Base-by-base conservation (phyloP, 2,329 filamentous ascomycete genomes). In the Ceratocystis cacaofunesta region DNA sequence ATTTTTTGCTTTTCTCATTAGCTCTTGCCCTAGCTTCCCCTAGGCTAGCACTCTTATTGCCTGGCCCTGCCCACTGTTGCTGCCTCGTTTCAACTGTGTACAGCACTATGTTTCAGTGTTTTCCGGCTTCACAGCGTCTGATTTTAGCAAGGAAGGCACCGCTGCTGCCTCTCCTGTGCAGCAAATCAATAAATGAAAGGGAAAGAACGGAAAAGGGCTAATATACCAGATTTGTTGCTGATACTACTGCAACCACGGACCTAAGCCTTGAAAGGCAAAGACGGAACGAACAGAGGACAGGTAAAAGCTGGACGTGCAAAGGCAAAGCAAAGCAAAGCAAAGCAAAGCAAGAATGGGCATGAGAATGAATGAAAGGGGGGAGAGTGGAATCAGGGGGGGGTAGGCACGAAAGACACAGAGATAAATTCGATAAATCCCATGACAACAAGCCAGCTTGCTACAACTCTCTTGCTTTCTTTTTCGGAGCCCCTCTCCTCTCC, bases 281-380 rank as follows among this genome's bases (percentile, higher is more conserved):
- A 48, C 17, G 8, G 3, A 48, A 22, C n/a, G 8, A 48, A 7
- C 17, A 22, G 46, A 19, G 19, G 19, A 22, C 46, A 48, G 8
- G n/a, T 5, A 10, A 15, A 22, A 22, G 7, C n/a, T 1, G 12
- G 36, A 41, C 10, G 48, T 22, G 48, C 48, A 25, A 25, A 52
- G 7, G 48, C 46, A 50, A 48, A 19, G 5, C n/a, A 19, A 10
- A 2, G 32, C 36, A 50, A 50, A n/a, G n/a, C n/a, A n/a, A n/a
- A 6, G 46, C 46, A 50, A 48, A 1, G 15, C n/a, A 19, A 41
- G 36, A 41, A 41, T 41, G 36, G 4, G 10, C 17, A 19, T 25
- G 61, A 41, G 41, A 50, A 62, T 64, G 63, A 52, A 50, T 50
- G 61, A 63, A 50, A 52, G 28, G 52, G 52, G 52, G 17, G 30